Evolutionary conservation across 176 grass and related monocot species (phyloP).

Genomic region (Melocanna baccifera): DNA sequence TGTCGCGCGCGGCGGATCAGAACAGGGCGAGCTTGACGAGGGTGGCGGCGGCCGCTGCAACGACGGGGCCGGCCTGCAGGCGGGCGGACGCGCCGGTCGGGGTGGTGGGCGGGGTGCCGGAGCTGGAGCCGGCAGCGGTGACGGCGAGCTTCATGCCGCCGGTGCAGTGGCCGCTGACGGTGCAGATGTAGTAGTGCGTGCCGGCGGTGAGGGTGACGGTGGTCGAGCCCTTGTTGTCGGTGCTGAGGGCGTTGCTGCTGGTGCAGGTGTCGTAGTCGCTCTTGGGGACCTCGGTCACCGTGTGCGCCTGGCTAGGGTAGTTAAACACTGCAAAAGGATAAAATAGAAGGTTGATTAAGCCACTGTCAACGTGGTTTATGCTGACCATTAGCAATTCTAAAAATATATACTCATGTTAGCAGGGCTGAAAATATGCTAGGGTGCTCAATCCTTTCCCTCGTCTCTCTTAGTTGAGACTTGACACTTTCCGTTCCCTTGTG

Average conservation of each 20-base stretch:
- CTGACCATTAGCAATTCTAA: not conserved
- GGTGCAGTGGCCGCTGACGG: conserved; percentile 46
- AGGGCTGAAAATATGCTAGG: not conserved
- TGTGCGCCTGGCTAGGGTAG: conserved; percentile 27
- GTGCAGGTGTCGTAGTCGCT: conserved; percentile 57
- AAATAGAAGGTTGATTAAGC: not conserved
- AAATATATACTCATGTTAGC: not conserved
- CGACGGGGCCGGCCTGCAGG: not conserved
- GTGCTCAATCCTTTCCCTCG: not conserved
- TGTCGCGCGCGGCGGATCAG: conserved; percentile 13
- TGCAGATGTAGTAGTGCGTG: conserved; percentile 72
- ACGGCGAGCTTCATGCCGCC: conserved; percentile 69
- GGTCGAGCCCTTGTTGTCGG: conserved; percentile 13
- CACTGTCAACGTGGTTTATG: not conserved
- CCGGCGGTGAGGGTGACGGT: conserved; percentile 43
- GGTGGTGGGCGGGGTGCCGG: conserved; percentile 12
- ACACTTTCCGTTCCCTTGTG: not conserved
- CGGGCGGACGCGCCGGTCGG: conserved; percentile 1
- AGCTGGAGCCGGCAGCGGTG: conserved; percentile 30
- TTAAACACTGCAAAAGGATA: conserved; percentile 57
- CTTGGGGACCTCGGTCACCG: conserved; percentile 50
- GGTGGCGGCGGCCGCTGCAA: conserved; percentile 12
- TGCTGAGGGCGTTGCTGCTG: conserved; percentile 22
- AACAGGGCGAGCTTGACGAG: conserved; percentile 51
- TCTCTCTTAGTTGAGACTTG: not conserved